Evolutionary conservation across 2,329 filamentous ascomycete genomes (phyloP).

Genomic region (Aureobasidium sp.): DNA sequence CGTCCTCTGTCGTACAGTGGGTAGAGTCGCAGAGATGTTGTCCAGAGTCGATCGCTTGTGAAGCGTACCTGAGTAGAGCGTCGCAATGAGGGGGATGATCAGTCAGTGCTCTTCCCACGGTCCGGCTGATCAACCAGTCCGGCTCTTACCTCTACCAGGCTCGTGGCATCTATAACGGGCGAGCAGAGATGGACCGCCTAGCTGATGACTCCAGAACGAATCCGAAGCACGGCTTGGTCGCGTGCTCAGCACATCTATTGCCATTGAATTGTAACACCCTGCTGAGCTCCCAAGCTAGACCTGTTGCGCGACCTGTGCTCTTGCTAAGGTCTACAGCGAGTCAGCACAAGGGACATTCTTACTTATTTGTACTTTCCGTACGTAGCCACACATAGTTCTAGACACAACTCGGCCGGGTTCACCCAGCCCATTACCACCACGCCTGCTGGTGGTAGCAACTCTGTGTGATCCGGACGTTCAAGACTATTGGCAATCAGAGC

Average conservation of each 20-base stretch:
- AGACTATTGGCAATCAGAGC: neutral
- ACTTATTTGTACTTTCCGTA: neutral
- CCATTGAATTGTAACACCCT: neutral
- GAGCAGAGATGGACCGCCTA: neutral
- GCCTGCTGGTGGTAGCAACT: too few species aligned
- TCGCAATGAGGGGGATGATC: neutral
- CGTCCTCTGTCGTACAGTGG: neutral
- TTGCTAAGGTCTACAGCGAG: neutral
- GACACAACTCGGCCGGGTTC: neutral
- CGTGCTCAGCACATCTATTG: neutral
- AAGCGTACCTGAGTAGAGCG: neutral
- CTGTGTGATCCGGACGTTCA: neutral
- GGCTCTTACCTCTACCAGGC: neutral
- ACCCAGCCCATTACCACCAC: neutral
- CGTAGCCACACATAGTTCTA: neutral
- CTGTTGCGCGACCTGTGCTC: neutral
- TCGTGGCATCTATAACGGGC: neutral
- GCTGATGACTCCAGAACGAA: neutral
- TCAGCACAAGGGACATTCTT: neutral
- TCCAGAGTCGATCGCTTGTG: neutral
- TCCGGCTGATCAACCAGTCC: neutral
- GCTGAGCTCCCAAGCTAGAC: neutral
- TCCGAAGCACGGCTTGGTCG: neutral
- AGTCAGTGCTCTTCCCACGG: neutral
- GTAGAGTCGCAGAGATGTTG: neutral